A percentile compares a stretch with the other conserved stretches of the same genome.
Conservation (phyloP, 2,329 filamentous ascomycete genomes). For the Sporothrix sp. region DNA sequence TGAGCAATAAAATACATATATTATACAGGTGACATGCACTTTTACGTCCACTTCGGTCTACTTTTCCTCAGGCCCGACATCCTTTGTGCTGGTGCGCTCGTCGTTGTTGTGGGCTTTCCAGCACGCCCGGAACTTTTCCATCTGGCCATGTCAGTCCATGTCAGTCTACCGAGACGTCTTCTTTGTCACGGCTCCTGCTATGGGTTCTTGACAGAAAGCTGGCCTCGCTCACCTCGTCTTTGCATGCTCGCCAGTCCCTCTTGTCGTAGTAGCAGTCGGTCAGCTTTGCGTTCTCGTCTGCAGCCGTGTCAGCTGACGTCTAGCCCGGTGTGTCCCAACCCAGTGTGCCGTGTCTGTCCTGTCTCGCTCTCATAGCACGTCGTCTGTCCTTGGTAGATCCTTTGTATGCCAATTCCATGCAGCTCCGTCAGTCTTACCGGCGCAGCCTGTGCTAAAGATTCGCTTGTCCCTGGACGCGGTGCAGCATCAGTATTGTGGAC, state of each 20-base stretch:
- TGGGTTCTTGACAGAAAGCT: no score
- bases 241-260: conserved; percentile 89
- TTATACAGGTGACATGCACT: neutral
- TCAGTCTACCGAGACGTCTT: neutral
- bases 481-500: no score
- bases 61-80: conserved; percentile 33
- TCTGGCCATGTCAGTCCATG: conserved; percentile 43
- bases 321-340: no score
- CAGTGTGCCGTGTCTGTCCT: no score
- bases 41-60: neutral
- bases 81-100: conserved; percentile 66
- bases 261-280: conserved; percentile 94
- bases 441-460: conserved; percentile 92
- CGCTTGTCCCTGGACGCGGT: conserved; percentile 78
- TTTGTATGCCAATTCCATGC: neutral
- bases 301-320: neutral
- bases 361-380: no score
- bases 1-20: neutral
- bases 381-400: no score
- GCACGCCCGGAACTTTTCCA: conserved; percentile 80
- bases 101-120: conserved; percentile 90
- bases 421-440: conserved; percentile 43
- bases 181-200: no score
- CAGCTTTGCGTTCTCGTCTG: conserved; percentile 84
- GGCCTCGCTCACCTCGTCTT: conserved; percentile 60